These are phyloP conservation scores for Eustoma russellianum DNA, from an alignment of 257 asterid species.

Conservation along the genomic window DNA sequence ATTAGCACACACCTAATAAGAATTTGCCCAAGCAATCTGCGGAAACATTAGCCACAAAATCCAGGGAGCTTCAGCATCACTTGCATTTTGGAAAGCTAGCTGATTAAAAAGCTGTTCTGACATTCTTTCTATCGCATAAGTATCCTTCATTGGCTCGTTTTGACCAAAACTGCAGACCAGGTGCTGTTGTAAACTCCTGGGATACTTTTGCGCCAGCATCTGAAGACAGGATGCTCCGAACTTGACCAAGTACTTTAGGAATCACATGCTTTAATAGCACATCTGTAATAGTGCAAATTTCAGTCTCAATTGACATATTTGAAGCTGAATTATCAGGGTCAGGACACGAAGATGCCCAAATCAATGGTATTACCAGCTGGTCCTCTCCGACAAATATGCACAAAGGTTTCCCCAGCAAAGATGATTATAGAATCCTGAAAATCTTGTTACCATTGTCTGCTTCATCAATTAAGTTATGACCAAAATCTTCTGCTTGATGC, in stretches of 20 bases:
- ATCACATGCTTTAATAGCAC: conserved; percentile 63
- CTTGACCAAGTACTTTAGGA: conserved; percentile 45
- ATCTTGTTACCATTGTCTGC: conserved; percentile 19
- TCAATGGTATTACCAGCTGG: conserved; percentile 52
- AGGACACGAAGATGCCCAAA: conserved; percentile 12
- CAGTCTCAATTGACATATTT: conserved; percentile 1
- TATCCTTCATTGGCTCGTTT: conserved; percentile 69
- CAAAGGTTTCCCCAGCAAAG: conserved; percentile 64
- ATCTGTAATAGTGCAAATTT: conserved; percentile 39
- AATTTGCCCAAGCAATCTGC: conserved; percentile 31
- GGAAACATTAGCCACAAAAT: conserved; percentile 71
- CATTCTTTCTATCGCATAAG: conserved; percentile 79
- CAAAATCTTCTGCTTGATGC: conserved; percentile 60
- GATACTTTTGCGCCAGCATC: conserved; percentile 25
- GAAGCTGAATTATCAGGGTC: background rate
- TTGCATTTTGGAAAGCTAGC: conserved; percentile 47
- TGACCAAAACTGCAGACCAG: conserved; percentile 66
- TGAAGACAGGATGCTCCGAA: conserved; percentile 36
- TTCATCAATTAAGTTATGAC: conserved; percentile 27
- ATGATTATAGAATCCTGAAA: conserved; percentile 28
- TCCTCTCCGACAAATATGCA: conserved; percentile 90
- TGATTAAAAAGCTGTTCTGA: conserved; percentile 78
- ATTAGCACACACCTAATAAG: conserved; percentile 45
- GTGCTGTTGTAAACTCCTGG: conserved; percentile 36
- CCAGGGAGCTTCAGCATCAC: conserved; percentile 82